phyloP scores from a whole-genome alignment of 257 asterid genomes.

The Sherardia arvensis region DNA sequence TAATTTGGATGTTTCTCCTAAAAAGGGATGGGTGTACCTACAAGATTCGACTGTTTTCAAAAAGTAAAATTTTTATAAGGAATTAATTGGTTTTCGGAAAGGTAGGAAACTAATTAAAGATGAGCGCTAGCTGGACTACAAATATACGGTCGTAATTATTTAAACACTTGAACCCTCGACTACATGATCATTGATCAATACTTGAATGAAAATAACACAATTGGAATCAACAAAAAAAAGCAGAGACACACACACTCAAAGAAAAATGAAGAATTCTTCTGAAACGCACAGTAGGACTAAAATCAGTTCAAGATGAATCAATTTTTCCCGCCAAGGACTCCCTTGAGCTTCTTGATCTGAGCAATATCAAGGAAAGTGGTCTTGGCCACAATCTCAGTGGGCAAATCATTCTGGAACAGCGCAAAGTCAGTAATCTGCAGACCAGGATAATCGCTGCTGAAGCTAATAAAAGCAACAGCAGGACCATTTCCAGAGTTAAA shows the following conservation, averaged over 20 bases:
- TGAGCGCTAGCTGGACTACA: not conserved
- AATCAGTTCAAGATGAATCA: constrained; percentile 7
- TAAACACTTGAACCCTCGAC: not conserved
- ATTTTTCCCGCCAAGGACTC: constrained; percentile 67
- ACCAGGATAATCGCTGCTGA: constrained; percentile 54
- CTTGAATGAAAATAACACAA: not conserved
- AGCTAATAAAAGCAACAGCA: constrained; percentile 48
- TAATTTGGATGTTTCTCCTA: too few relatives aligned
- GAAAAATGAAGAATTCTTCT: not conserved
- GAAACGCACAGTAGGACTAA: not conserved
- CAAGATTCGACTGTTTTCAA: too few relatives aligned
- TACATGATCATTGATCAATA: not conserved
- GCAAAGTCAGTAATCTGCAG: constrained; percentile 63
- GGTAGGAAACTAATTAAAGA: too few relatives aligned
- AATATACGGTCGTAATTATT: not conserved
- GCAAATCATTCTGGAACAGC: constrained; percentile 60
- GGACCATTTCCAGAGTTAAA: constrained; percentile 39
- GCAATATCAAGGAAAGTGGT: constrained; percentile 57
- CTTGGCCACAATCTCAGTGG: constrained; percentile 53
- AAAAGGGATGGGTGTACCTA: too few relatives aligned
- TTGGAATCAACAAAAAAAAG: not conserved
- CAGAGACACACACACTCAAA: not conserved
- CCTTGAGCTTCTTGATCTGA: constrained; percentile 81
- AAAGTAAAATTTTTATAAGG: too few relatives aligned
- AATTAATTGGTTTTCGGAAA: too few relatives aligned